phyloP scores from a whole-genome alignment of 2,329 filamentous ascomycete species.

The Colletotrichum musae region DNA sequence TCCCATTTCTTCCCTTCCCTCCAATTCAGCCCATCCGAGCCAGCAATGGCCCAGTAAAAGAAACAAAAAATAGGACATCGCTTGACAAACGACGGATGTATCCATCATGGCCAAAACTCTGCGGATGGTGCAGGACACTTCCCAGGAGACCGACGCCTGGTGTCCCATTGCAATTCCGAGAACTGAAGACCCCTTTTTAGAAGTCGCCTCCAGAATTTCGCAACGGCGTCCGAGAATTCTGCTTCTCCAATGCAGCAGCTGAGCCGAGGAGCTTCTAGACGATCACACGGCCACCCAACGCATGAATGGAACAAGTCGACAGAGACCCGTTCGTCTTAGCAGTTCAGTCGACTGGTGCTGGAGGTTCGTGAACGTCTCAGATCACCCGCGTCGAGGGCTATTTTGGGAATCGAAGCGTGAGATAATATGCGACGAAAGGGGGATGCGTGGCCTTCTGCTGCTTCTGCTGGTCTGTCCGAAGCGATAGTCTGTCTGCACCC shows the following conservation, averaged over 20 bases:
- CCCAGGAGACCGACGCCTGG: slow-evolving; percentile 12
- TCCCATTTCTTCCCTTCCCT: not conserved
- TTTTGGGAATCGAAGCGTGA: slow-evolving; percentile 23
- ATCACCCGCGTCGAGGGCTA: slow-evolving; percentile 29
- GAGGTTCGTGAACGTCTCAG: slow-evolving; percentile 38
- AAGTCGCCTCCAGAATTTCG: slow-evolving; percentile 12
- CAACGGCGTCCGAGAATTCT: not conserved
- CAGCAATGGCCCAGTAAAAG: not conserved
- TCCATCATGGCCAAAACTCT: slow-evolving; percentile 11
- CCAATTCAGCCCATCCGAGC: slow-evolving; percentile 20
- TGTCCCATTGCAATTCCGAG: slow-evolving; percentile 1
- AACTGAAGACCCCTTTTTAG: slow-evolving; percentile 22
- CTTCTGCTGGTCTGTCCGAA: not conserved
- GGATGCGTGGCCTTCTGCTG: not conserved
- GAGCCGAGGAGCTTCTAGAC: not conserved
- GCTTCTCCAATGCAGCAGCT: not conserved
- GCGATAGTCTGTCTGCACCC: no score
- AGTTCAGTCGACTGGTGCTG: slow-evolving; percentile 7
- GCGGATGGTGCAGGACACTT: slow-evolving; percentile 5
- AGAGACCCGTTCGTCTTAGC: slow-evolving; percentile 33
- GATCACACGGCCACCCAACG: slow-evolving; percentile 1
- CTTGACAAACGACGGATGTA: slow-evolving; percentile 7
- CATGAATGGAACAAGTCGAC: slow-evolving; percentile 22
- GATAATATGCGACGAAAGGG: slow-evolving; percentile 28
- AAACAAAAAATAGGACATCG: slow-evolving; percentile 23